These are phyloP conservation scores for Ceratobasidium sp. DNA, from an alignment of 1,284 basidiomycete species.

Conservation along the genomic window DNA sequence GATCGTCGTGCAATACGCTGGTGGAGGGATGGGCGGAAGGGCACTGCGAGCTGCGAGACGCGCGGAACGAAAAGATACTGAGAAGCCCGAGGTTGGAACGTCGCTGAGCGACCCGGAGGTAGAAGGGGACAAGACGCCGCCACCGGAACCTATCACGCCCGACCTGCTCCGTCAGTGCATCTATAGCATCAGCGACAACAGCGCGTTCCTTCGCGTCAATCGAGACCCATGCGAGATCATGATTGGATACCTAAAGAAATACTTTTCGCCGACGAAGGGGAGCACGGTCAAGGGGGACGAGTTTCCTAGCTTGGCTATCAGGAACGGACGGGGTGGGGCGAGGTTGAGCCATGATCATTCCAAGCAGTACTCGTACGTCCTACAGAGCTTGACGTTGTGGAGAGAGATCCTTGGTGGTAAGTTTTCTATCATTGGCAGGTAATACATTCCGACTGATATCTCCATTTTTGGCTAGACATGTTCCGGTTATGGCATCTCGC, in stretches of 20 bases:
- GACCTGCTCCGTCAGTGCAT: conserved; percentile 71
- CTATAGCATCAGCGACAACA: conserved; percentile 87
- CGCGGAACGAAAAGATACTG: neutral
- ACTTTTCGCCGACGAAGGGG: conserved; percentile 79
- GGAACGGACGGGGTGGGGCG: conserved; percentile 80
- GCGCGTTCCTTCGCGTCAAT: conserved; percentile 82
- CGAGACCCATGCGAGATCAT: conserved; percentile 85
- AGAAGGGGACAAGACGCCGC: conserved; percentile 60
- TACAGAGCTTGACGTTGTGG: conserved; percentile 86
- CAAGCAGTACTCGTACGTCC: conserved; percentile 83
- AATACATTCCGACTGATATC: neutral
- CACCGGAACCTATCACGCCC: conserved; percentile 36
- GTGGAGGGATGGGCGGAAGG: conserved; percentile 48
- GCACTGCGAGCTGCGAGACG: conserved; percentile 2
- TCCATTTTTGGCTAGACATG: conserved; percentile 69
- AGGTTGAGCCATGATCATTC: conserved; percentile 83
- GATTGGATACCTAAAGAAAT: conserved; percentile 77
- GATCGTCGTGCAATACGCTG: conserved; percentile 72
- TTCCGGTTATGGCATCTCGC: conserved; percentile 84
- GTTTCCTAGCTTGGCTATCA: conserved; percentile 65
- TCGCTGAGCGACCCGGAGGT: conserved; percentile 59
- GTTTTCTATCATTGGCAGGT: conserved; percentile 47
- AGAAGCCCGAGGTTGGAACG: neutral
- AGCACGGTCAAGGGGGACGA: conserved; percentile 58
- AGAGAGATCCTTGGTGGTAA: conserved; percentile 82